These are phyloP conservation scores for Aspergillus fischeri DNA, from an alignment of 2,329 filamentous ascomycete genomes.

Conservation along the genomic window DNA sequence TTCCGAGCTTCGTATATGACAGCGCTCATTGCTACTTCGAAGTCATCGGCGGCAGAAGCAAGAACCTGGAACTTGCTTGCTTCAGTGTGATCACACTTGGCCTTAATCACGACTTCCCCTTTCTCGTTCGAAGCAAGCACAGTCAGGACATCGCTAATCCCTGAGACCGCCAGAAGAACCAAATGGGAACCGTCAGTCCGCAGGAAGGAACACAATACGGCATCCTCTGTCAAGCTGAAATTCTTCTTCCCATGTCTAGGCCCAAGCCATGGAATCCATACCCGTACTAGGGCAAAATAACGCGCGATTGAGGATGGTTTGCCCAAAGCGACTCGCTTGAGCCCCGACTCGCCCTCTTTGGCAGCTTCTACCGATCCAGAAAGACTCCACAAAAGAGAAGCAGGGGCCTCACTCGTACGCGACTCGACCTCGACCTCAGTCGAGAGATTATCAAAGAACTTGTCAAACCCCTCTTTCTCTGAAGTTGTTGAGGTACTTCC, in stretches of 20 bases:
- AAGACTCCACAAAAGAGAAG: conserved; percentile 38
- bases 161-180: conserved; percentile 74
- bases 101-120: conserved; percentile 65
- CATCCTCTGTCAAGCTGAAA: conserved; percentile 72
- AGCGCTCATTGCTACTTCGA: conserved; percentile 73
- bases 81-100: conserved; percentile 64
- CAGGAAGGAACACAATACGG: conserved; percentile 73
- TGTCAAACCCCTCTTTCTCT: conserved; percentile 17
- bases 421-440: conserved; percentile 30
- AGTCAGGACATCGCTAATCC: conserved; percentile 65
- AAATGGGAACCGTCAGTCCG: conserved; percentile 67
- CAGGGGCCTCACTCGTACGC: conserved; percentile 39
- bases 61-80: conserved; percentile 59
- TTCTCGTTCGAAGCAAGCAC: conserved; percentile 61
- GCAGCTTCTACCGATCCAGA: conserved; percentile 59
- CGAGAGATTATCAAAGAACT: conserved; percentile 35
- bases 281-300: conserved; percentile 77
- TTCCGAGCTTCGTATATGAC: conserved; percentile 84
- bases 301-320: conserved; percentile 60
- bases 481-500: conserved; percentile 1
- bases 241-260: conserved; percentile 72
- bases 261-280: conserved; percentile 80
- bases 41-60: conserved; percentile 65
- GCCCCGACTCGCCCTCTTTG: conserved; percentile 52
- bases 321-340: conserved; percentile 57